Evolutionary conservation across 2,329 filamentous ascomycete species (phyloP), one percentile per base, ranked within the genome.

Genomic region (Exophiala alcalophila): DNA sequence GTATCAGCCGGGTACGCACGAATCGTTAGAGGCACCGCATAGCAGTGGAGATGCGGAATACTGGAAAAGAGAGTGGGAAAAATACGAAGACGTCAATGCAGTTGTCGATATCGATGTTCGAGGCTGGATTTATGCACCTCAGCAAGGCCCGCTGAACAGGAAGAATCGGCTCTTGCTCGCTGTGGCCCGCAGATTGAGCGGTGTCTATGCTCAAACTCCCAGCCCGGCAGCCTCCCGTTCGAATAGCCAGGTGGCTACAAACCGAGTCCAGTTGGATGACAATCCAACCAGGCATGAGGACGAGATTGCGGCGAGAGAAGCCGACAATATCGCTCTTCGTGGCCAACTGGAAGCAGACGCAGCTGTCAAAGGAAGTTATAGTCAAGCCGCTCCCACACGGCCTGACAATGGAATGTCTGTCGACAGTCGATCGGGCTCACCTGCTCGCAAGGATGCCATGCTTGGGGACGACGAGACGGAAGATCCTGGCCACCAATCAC

Each of bases 91-190:
- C 47, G 82, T 89, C 57, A 85, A 84, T 61, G 88, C 90, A 0
- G 72, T 96, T 3, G 86, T 96, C 1, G 91, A 97, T 60, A 87
- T 97, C 4, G 91, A 98, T 62, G 87, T 98, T 16, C 78, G 91
- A 55, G 92, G 92, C 10, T 98, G 94, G 92, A 78, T 97, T 37
- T 98, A 95, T 64, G 80, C 81, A 26, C 91, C 91, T 12, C 86
- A 91, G 58, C 77, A 76, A 53, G 89, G 88, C 0, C 89, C 87
- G 3, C 81, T 96, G 77, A 91, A 80, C 18, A 78, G 90, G 55
- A 88, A 88, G 58, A 94, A 96, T 58, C 78, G 92, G 25, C 72
- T 97, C 48, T 72, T 96, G 57, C 80, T 98, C 40, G 87, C 90
- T 0, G 72, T 97, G 16, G 91, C 91, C 10, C 77, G 90, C 39